A percentile compares a stretch with the other conserved stretches of the same genome.
Evolutionary conservation across 2,329 filamentous ascomycete species (phyloP).

Genomic region (Colletotrichum sidae): DNA sequence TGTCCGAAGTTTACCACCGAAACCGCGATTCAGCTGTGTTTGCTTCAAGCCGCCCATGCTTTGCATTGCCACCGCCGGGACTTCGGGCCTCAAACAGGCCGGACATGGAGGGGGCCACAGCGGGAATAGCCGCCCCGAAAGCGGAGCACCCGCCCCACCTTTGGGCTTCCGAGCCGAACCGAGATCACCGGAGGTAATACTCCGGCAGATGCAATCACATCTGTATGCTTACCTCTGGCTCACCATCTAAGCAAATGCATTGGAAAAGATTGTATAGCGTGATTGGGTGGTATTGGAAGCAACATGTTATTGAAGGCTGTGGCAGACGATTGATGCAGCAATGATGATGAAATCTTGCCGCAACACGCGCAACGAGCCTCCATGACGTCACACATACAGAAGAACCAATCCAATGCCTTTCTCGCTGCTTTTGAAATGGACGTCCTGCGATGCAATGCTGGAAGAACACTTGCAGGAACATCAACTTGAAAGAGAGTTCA

Average conservation of each 20-base stretch:
- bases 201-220: neutral
- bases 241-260: too few relatives aligned
- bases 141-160: neutral
- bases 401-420: too few relatives aligned
- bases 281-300: too few relatives aligned
- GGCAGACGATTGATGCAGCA: constrained; percentile 18
- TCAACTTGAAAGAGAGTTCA: too few relatives aligned
- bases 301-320: neutral
- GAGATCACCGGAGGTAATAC: constrained; percentile 12
- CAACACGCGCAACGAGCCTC: neutral
- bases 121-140: constrained; percentile 21
- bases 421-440: too few relatives aligned
- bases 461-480: neutral
- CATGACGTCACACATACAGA: constrained; percentile 23
- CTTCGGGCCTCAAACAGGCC: neutral
- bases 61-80: constrained; percentile 18
- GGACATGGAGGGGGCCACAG: constrained; percentile 5
- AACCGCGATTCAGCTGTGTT: neutral
- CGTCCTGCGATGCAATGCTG: neutral
- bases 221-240: neutral
- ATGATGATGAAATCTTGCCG: constrained; percentile 26
- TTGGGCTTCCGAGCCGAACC: neutral
- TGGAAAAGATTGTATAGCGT: too few relatives aligned
- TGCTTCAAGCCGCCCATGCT: constrained; percentile 2
- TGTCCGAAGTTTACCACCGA: too few relatives aligned